phyloP scores from a whole-genome alignment of 73 alveolate species.

The Blepharisma japonicum region DNA sequence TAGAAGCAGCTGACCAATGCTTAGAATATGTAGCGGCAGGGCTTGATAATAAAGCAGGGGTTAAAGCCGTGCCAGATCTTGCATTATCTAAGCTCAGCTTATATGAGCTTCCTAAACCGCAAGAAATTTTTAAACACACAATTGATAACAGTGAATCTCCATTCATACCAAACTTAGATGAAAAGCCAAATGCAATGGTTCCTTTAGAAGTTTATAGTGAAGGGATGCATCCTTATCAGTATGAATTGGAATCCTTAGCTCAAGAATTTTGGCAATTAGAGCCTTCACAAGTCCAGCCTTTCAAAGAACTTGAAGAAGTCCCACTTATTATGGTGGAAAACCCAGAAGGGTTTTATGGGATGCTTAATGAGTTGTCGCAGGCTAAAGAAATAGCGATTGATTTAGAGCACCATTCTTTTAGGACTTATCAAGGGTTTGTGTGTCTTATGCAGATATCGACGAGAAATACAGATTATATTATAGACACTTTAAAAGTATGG shows the following conservation, averaged over 20 bases:
- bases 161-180: background rate
- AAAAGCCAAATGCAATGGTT: background rate
- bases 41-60: background rate
- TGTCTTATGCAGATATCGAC: conserved; percentile 90
- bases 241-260: background rate
- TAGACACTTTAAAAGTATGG: conserved; percentile 83
- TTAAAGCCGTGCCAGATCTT: background rate
- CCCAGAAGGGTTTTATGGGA: conserved; percentile 48
- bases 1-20: conserved; percentile 16
- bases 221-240: background rate
- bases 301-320: conserved; percentile 21
- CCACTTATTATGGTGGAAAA: conserved; percentile 45
- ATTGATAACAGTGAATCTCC: background rate
- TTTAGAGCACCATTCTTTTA: conserved; percentile 83
- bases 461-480: conserved; percentile 70
- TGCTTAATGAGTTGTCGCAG: conserved; percentile 40
- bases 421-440: conserved; percentile 83
- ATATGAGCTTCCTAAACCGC: conserved; percentile 25
- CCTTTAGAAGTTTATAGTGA: background rate
- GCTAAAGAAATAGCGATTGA: conserved; percentile 84
- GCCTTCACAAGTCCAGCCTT: background rate
- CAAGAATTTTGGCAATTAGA: background rate
- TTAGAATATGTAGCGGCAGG: conserved; percentile 12
- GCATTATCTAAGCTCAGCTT: background rate
- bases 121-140: background rate